phyloP scores from a whole-genome alignment of 371 early-diverging fungal species.

The Cokeromyces recurvatus region DNA sequence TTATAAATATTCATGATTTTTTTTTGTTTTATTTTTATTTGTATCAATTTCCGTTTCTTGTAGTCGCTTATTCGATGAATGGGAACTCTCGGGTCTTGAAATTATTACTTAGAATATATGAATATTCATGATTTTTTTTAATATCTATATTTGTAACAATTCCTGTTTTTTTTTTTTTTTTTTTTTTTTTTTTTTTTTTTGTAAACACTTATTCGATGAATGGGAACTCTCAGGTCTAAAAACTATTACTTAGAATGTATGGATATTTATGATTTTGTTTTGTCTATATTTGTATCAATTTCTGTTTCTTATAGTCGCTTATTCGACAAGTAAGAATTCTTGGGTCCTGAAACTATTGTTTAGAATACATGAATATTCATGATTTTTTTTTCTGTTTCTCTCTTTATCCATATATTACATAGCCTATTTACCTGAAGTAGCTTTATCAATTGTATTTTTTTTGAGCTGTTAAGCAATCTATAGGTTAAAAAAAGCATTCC shows the following conservation, averaged over 20 bases:
- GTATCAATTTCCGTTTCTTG: constrained; percentile 49
- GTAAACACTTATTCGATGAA: constrained; percentile 55
- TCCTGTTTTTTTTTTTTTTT: too few relatives aligned
- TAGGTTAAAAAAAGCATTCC: too few relatives aligned
- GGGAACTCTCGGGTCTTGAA: constrained; percentile 60
- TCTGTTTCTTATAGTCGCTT: constrained; percentile 48
- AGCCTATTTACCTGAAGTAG: constrained; percentile 32
- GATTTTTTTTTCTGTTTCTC: neutral
- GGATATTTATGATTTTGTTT: neutral
- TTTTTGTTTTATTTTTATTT: too few relatives aligned
- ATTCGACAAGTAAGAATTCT: constrained; percentile 60
- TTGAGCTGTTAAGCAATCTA: constrained; percentile 51
- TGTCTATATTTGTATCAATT: too few relatives aligned
- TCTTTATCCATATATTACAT: too few relatives aligned
- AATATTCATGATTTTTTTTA: neutral
- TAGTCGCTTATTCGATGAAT: constrained; percentile 56
- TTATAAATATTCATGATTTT: neutral
- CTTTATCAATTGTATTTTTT: constrained; percentile 27
- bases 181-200: too few relatives aligned
- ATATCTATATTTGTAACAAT: too few relatives aligned
- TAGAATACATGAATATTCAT: neutral
- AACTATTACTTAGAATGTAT: constrained; percentile 18
- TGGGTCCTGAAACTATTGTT: constrained; percentile 51
- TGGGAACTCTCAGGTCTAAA: constrained; percentile 63
- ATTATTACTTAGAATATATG: constrained; percentile 19